These are phyloP conservation scores for Crithidia bombi DNA, from an alignment of 208 protist species.

Conservation along the genomic window DNA sequence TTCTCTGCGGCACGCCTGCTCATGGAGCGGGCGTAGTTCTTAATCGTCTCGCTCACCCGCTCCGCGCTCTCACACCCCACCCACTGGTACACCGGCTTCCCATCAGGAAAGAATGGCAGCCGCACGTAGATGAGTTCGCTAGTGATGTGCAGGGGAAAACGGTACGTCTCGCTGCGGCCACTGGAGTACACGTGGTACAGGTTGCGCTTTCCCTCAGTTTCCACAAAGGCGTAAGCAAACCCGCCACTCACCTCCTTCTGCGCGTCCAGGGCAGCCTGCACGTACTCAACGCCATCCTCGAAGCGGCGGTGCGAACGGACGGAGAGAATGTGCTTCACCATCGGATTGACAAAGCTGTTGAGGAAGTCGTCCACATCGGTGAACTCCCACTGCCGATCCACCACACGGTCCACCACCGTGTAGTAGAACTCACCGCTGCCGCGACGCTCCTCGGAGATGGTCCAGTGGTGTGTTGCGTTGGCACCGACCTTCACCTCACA, in stretches of 20 bases:
- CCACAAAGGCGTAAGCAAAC: slow-evolving; percentile 79
- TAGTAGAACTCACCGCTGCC: slow-evolving; percentile 74
- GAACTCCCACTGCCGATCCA: slow-evolving; percentile 53
- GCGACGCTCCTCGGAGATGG: slow-evolving; percentile 73
- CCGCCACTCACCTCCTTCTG: slow-evolving; percentile 42
- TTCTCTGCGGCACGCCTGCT: slow-evolving; percentile 3
- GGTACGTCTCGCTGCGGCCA: slow-evolving; percentile 48
- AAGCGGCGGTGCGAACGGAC: slow-evolving; percentile 77
- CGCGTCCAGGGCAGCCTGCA: slow-evolving; percentile 53
- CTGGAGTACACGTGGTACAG: slow-evolving; percentile 74
- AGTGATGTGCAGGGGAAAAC: slow-evolving; percentile 80
- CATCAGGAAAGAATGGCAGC: slow-evolving; percentile 51
- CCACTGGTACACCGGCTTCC: slow-evolving; percentile 50
- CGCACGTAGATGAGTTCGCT: slow-evolving; percentile 75
- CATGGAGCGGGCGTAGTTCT: slow-evolving; percentile 57
- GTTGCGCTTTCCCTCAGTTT: slow-evolving; percentile 49
- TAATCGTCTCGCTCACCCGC: slow-evolving; percentile 79
- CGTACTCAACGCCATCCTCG: slow-evolving; percentile 56
- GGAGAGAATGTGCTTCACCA: slow-evolving; percentile 56
- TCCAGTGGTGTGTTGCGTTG: slow-evolving; percentile 66
- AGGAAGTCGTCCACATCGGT: slow-evolving; percentile 85
- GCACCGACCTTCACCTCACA: slow-evolving; percentile 81
- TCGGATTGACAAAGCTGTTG: slow-evolving; percentile 59
- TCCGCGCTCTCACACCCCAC: slow-evolving; percentile 80
- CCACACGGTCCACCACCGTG: slow-evolving; percentile 58